Conservation (phyloP, 352 stramenopile species). For the Albugo candida region DNA sequence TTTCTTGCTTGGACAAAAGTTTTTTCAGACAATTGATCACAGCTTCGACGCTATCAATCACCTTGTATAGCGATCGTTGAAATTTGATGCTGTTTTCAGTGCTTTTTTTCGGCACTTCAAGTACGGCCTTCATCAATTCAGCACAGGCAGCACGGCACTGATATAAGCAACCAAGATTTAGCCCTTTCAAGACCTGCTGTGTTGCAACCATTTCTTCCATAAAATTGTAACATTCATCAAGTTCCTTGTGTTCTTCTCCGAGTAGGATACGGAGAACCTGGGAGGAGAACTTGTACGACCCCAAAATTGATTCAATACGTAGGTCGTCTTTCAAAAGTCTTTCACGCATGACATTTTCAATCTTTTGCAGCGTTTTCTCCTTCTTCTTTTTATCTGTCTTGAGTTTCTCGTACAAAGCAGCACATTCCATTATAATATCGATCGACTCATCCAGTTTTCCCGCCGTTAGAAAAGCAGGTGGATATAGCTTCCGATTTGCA, state of each 20-base stretch:
- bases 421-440: slow-evolving; percentile 68
- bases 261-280: slow-evolving; percentile 60
- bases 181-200: slow-evolving; percentile 55
- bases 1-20: slow-evolving; percentile 65
- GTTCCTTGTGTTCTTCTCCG: slow-evolving; percentile 63
- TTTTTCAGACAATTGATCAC: slow-evolving; percentile 76
- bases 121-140: slow-evolving; percentile 70
- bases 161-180: slow-evolving; percentile 66
- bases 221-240: slow-evolving; percentile 73
- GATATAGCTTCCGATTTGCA: slow-evolving; percentile 58
- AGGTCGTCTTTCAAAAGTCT: slow-evolving; percentile 71
- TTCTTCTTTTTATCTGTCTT: slow-evolving; percentile 80
- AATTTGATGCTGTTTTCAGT: slow-evolving; percentile 76
- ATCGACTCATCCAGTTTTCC: slow-evolving; percentile 76
- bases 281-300: slow-evolving; percentile 77
- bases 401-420: slow-evolving; percentile 61
- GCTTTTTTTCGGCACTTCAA: slow-evolving; percentile 61
- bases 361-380: slow-evolving; percentile 72
- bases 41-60: slow-evolving; percentile 68
- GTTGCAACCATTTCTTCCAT: slow-evolving; percentile 66
- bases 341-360: slow-evolving; percentile 70
- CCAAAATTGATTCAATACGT: slow-evolving; percentile 57
- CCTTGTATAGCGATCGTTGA: slow-evolving; percentile 58
- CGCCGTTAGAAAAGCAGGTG: slow-evolving; percentile 67
- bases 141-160: slow-evolving; percentile 39